Base-by-base conservation (phyloP, 2,329 filamentous ascomycete genomes). In the Nemania diffusa region DNA sequence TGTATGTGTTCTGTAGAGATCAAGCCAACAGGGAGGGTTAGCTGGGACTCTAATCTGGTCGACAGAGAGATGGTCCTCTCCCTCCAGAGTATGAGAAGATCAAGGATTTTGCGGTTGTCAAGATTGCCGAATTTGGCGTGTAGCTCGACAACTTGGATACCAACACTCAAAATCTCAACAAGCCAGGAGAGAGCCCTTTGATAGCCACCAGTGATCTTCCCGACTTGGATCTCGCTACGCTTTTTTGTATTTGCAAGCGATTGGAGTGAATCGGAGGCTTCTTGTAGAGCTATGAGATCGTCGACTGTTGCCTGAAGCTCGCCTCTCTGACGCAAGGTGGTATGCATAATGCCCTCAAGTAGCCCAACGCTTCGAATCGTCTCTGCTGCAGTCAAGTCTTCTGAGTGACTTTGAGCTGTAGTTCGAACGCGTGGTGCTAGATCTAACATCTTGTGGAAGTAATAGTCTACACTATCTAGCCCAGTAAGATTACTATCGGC, bases 311-410 rank as follows among this genome's bases (percentile, higher is more conserved):
- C 71, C 48, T 82, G 79, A 37, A 91, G 80, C 5, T 81, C 78
- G 53, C 78, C 78, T 65, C 91, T 84, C 77, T 94, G 92, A 3
- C 82, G 79, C 13, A 92, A 75, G 0, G 87, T 78, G n/a, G 89
- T 81, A 66, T 90, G 85, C 32, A 98, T 82, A 66, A 97, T 85
- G 27, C 94, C 93, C 77, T 99, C 96, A n/a, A 97, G 82, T 71
- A 92, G 92, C 0, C 93, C 93, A 56, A 92, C 86, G 76, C 93
- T 94, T 75, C 94, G 87, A 48, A 87, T 85, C 7, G 96, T 87
- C 73, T 97, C 93, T 8, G 92, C 90, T 48, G 89, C 86, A 51
- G 91, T 97, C 44, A 99, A 81, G 71, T 99, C 97, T 42, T 92
- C 90, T 0, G 92, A 93, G 78, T 97, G 93, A 57, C 93, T 90